These are phyloP conservation scores for Cryptococcus sp. DNA, from an alignment of 1,284 basidiomycete species.

Conservation along the genomic window DNA sequence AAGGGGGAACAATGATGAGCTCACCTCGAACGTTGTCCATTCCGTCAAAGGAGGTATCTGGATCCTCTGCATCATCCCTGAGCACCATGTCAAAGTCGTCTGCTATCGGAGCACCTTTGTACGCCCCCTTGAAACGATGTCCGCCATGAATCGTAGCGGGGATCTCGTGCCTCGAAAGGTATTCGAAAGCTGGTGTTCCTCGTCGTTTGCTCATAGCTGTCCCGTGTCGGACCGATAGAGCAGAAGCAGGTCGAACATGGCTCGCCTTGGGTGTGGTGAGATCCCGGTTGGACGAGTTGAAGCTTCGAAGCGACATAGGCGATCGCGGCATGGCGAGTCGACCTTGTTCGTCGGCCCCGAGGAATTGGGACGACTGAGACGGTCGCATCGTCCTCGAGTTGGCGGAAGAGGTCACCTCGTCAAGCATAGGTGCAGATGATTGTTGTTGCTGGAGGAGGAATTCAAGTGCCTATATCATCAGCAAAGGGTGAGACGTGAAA, in stretches of 20 bases:
- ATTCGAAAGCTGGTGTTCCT: conserved; percentile 84
- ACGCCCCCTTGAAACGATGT: conserved; percentile 40
- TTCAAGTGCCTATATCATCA: conserved; percentile 26
- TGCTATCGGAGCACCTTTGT: conserved; percentile 28
- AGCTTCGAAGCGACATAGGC: conserved; percentile 35
- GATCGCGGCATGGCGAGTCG: conserved; percentile 15
- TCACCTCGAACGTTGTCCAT: conserved; percentile 76
- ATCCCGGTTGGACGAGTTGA: conserved; percentile 24
- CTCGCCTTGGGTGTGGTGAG: conserved; percentile 35
- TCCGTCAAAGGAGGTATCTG: conserved; percentile 82
- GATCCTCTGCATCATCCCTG: conserved; percentile 58
- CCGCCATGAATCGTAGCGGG: conserved; percentile 36
- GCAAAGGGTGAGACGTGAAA: conserved; percentile 1
- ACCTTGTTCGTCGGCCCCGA: conserved; percentile 34
- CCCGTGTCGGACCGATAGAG: conserved; percentile 6
- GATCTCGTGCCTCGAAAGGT: conserved; percentile 60
- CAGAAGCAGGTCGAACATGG: conserved; percentile 54
- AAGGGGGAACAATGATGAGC: no score
- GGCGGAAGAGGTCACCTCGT: conserved; percentile 8
- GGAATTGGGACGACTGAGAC: conserved; percentile 3
- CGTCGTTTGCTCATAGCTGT: conserved; percentile 63
- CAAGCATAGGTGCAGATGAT: conserved; percentile 14
- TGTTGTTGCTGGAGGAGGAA: conserved; percentile 42
- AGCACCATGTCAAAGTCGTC: conserved; percentile 58
- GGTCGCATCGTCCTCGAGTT: conserved; percentile 4